Evolutionary conservation across 75 land plant species (phyloP), one percentile per base, ranked within the genome.

Genomic region (Selaginella moellendorffii): DNA sequence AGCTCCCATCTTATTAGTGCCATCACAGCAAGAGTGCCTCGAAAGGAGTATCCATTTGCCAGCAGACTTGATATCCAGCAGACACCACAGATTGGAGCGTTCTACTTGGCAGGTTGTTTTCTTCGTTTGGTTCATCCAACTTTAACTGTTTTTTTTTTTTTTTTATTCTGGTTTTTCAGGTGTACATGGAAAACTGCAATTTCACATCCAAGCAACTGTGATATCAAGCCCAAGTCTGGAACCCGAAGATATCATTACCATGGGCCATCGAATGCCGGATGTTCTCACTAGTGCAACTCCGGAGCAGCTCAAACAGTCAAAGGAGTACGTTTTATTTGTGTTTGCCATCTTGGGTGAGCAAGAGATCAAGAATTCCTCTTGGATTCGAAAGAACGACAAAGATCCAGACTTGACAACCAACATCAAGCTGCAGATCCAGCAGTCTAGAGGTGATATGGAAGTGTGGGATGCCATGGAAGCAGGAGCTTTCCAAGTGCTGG

Each of bases 391-490:
- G 30, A 20, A 20, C 30, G 30, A 62, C 29, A 2, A 62, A 8
- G 30, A 26, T 5, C 8, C 24, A 2, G 24, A 65, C 62, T 62
- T 24, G 8, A 65, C 66, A 5, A 65, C 66, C 20, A 65, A 65
- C 29, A n/a, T 23, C 21, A 18, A 20, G n/a, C 24, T 65, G 62
- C 66, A 65, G 25, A 19, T 31, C 24, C n/a, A 9, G 14, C 19
- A 10, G 21, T 26, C 63, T 8, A n/a, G 21, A 2, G 21, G 20
- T 9, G 66, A 65, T 51, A 20, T 52, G 62, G 42, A 2, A 2
- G 12, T 52, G 9, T 52, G 66, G 66, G 66, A 65, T 52, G 21
- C 62, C 12, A 65, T 65, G 66, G 66, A 65, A 61, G 24, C 36
- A 22, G 66, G 42, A 14, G 20, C 66, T 2, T 65, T 65, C 63